Conservation (phyloP, 2,329 filamentous ascomycete species). For the Byssochlamys sp. region DNA sequence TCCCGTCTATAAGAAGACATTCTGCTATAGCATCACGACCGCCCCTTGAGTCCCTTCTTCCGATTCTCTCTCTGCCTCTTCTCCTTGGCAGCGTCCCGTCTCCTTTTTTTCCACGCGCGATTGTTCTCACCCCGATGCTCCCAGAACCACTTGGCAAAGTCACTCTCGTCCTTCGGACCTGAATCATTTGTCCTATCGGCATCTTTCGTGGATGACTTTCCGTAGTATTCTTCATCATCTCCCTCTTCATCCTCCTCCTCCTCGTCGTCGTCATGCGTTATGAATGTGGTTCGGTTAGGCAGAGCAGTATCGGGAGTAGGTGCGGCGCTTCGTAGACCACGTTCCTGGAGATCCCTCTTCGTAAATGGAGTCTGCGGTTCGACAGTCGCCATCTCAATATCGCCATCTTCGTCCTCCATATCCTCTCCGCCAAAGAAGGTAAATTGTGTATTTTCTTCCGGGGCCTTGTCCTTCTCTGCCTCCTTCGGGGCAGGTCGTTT, state of each 20-base stretch:
- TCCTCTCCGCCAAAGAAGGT: conserved; percentile 64
- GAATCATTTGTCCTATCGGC: conserved; percentile 9
- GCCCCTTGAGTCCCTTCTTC: conserved; percentile 37
- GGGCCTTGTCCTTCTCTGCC: conserved; percentile 25
- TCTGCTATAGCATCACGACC: conserved; percentile 12
- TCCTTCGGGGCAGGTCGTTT: conserved; percentile 53
- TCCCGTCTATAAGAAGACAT: background rate
- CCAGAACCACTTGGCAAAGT: conserved; percentile 56
- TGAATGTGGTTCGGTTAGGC: conserved; percentile 45
- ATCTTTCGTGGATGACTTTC: conserved; percentile 15
- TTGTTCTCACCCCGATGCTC: conserved; percentile 43
- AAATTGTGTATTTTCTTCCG: conserved; percentile 52
- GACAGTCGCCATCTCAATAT: conserved; percentile 23
- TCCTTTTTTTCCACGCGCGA: conserved; percentile 44
- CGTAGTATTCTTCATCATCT: conserved; percentile 16
- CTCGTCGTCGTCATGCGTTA: conserved; percentile 18
- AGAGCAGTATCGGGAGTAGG: conserved; percentile 83
- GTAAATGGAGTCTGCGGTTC: conserved; percentile 74
- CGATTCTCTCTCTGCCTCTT: conserved; percentile 52
- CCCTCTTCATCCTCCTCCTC: conserved; percentile 11
- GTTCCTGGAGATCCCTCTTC: conserved; percentile 62
- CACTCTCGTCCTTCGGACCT: conserved; percentile 38
- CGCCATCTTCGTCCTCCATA: conserved; percentile 42
- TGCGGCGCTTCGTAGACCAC: conserved; percentile 67
- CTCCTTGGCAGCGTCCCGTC: conserved; percentile 51